Evolutionary conservation across 129 eudicot species (phyloP).

Genomic region (Deinandra increscens): DNA sequence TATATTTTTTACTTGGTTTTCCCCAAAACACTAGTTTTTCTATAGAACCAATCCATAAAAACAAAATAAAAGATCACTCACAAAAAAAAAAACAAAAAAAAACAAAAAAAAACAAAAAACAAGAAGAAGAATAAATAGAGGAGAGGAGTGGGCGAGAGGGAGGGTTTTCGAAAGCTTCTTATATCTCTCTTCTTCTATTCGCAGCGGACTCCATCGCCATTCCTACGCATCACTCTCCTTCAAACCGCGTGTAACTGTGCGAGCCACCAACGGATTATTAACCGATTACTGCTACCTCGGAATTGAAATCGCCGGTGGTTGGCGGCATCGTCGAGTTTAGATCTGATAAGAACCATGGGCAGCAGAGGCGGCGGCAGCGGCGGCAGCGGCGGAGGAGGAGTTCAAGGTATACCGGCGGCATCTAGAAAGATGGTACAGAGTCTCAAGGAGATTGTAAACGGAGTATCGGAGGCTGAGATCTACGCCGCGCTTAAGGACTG

Average conservation of each 20-base stretch:
- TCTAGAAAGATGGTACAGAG: conserved; percentile 72
- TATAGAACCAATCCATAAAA: too few relatives aligned
- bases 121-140: neutral
- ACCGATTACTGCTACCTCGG: neutral
- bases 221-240: conserved; percentile 8
- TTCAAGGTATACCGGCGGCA: conserved; percentile 54
- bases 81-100: neutral
- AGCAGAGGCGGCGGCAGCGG: conserved; percentile 45
- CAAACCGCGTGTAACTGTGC: conserved; percentile 20
- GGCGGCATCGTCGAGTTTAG: conserved; percentile 15
- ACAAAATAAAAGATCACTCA: too few relatives aligned
- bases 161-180: conserved; percentile 44
- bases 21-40: too few relatives aligned
- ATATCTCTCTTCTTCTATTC: conserved; percentile 31
- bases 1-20: too few relatives aligned
- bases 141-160: conserved; percentile 38
- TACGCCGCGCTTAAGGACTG: conserved; percentile 73
- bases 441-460: conserved; percentile 80
- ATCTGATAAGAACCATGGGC: conserved; percentile 34
- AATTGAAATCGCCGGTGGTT: conserved; percentile 8
- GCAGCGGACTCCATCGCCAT: conserved; percentile 22
- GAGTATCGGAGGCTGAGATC: conserved; percentile 73
- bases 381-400: conserved; percentile 33
- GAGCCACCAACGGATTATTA: neutral
- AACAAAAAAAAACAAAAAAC: neutral